Percentiles rank a stretch among this genome's conserved stretches.
Conservation (phyloP, 2,329 filamentous ascomycete genomes). For the Colletotrichum orbiculare region DNA sequence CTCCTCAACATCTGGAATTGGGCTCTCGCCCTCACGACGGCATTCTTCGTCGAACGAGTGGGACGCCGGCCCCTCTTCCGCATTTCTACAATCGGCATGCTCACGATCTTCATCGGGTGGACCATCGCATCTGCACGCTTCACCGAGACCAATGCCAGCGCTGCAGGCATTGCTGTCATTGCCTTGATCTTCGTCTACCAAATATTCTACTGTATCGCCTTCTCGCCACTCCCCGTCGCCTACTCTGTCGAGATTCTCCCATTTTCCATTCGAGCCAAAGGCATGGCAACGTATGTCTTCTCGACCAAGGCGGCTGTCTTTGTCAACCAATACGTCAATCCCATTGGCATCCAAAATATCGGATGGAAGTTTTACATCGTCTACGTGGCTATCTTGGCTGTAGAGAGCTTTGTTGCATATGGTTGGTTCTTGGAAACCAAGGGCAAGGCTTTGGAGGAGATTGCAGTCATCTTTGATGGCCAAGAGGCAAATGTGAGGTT, state of each 20-base stretch:
- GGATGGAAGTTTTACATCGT: constrained; percentile 68
- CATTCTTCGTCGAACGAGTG: constrained; percentile 44
- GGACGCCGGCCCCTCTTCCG: constrained; percentile 43
- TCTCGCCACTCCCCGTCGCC: constrained; percentile 61
- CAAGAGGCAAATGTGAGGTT: constrained; percentile 34
- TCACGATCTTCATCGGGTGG: constrained; percentile 48
- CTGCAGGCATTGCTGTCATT: constrained; percentile 47
- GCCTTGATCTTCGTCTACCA: constrained; percentile 51
- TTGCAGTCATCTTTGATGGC: constrained; percentile 67
- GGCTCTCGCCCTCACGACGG: constrained; percentile 41
- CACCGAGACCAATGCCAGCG: constrained; percentile 42
- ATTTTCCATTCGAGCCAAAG: constrained; percentile 62
- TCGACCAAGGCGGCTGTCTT: constrained; percentile 44
- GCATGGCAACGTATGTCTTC: constrained; percentile 51
- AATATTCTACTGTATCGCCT: constrained; percentile 64
- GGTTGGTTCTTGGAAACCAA: constrained; percentile 63
- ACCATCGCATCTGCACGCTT: constrained; percentile 48
- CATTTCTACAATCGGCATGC: constrained; percentile 42
- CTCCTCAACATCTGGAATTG: constrained; percentile 46
- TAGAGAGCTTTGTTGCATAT: constrained; percentile 58
- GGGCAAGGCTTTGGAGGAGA: constrained; percentile 62
- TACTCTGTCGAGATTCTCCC: constrained; percentile 66
- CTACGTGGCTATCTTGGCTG: constrained; percentile 59
- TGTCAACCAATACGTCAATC: constrained; percentile 56
- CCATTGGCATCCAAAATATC: constrained; percentile 61